phyloP scores from a whole-genome alignment of 805 yeast genomes.

The Kodamaea fukazawae region DNA sequence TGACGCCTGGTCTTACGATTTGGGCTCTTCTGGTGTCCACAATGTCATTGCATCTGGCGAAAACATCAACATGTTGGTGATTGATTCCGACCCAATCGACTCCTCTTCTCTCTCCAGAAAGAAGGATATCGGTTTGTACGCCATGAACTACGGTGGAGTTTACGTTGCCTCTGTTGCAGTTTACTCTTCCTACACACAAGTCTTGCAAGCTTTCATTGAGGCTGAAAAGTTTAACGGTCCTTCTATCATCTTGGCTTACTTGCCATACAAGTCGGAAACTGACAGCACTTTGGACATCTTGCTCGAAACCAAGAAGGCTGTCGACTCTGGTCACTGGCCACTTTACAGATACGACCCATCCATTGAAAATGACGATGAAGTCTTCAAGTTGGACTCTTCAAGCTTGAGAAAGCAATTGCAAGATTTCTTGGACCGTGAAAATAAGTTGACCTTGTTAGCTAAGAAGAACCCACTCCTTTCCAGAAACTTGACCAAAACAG shows the following conservation, averaged over 20 bases:
- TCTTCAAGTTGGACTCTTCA: slow-evolving; percentile 85
- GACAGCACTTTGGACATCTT: slow-evolving; percentile 71
- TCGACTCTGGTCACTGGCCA: slow-evolving; percentile 96
- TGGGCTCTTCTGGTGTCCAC: slow-evolving; percentile 90
- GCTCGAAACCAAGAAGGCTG: slow-evolving; percentile 84
- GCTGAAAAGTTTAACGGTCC: slow-evolving; percentile 92
- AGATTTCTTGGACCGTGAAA: slow-evolving; percentile 84
- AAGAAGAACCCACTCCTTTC: slow-evolving; percentile 70
- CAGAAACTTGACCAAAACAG: slow-evolving; percentile 64
- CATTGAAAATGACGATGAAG: slow-evolving; percentile 44
- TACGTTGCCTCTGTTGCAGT: slow-evolving; percentile 95
- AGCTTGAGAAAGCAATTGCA: slow-evolving; percentile 72
- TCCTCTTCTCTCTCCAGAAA: slow-evolving; percentile 54
- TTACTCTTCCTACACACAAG: slow-evolving; percentile 90
- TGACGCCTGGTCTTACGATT: slow-evolving; percentile 92
- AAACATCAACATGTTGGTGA: slow-evolving; percentile 78
- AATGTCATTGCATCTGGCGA: slow-evolving; percentile 71
- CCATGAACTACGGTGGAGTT: slow-evolving; percentile 86
- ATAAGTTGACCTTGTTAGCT: slow-evolving; percentile 76
- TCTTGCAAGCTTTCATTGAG: slow-evolving; percentile 81
- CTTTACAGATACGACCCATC: slow-evolving; percentile 81
- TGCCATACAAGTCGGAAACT: slow-evolving; percentile 68
- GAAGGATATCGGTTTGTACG: slow-evolving; percentile 90
- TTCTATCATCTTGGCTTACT: slow-evolving; percentile 83
- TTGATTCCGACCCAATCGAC: slow-evolving; percentile 64